phyloP scores from a whole-genome alignment of 768 basidiomycete genomes.

The Pleurotus platypus region DNA sequence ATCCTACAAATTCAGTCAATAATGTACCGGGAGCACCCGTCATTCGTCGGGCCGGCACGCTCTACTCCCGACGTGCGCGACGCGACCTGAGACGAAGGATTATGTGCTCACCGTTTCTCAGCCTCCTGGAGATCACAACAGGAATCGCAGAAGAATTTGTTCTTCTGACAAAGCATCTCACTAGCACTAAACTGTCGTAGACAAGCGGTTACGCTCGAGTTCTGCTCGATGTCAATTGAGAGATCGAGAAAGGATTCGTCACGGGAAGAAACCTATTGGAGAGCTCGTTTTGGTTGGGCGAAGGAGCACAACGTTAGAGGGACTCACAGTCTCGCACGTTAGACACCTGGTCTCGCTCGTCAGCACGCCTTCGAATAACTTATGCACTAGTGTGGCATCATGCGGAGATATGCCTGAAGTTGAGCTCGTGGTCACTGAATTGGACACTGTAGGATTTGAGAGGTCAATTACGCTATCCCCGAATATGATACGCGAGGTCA shows the following conservation, averaged over 20 bases:
- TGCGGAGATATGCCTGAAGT: constrained; percentile 44
- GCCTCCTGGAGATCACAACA: constrained; percentile 98
- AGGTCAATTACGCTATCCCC: neutral
- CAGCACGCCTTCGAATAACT: constrained; percentile 87
- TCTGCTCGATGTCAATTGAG: constrained; percentile 99
- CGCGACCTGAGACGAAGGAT: neutral
- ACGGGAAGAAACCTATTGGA: constrained; percentile 75
- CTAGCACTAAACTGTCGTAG: constrained; percentile 94
- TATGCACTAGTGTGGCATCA: constrained; percentile 79
- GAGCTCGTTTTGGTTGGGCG: constrained; percentile 1
- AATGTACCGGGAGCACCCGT: neutral
- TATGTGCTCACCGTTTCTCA: constrained; percentile 77
- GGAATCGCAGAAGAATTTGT: constrained; percentile 98
- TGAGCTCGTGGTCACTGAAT: constrained; percentile 47
- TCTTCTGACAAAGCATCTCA: constrained; percentile 97
- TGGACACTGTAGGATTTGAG: constrained; percentile 44
- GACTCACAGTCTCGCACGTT: constrained; percentile 91
- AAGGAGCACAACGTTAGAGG: constrained; percentile 3
- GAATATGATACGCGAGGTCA: neutral
- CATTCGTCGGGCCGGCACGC: too few relatives aligned
- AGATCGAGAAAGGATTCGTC: constrained; percentile 97
- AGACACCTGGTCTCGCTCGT: constrained; percentile 98
- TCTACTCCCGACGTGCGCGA: neutral
- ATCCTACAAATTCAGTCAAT: constrained; percentile 52
- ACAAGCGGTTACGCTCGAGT: constrained; percentile 94